phyloP scores from a whole-genome alignment of 768 basidiomycete species.

The Saitozyma sp. region DNA sequence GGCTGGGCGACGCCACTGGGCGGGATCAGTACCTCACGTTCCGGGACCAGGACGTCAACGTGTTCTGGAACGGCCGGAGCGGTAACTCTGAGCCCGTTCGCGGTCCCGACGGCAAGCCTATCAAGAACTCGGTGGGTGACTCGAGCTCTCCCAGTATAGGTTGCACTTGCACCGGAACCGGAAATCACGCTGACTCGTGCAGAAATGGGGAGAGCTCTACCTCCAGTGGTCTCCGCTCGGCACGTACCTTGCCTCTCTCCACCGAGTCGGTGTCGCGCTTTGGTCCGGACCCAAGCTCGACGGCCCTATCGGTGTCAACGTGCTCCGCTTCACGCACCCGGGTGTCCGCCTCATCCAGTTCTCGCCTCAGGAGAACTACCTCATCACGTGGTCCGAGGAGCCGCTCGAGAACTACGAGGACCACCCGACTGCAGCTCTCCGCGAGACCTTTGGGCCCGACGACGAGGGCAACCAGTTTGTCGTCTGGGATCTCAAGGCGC shows the following conservation, averaged over 20 bases:
- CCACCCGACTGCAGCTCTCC: conserved; percentile 64
- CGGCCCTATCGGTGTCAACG: conserved; percentile 52
- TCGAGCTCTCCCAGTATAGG: neutral
- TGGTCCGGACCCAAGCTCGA: conserved; percentile 72
- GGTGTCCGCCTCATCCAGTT: conserved; percentile 94
- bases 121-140: conserved; percentile 67
- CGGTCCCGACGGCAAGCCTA: conserved; percentile 50
- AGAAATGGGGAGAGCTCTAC: conserved; percentile 97
- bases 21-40: conserved; percentile 96
- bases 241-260: conserved; percentile 89
- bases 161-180: neutral
- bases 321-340: conserved; percentile 91
- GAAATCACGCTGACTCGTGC: conserved; percentile 44
- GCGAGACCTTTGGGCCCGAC: conserved; percentile 59
- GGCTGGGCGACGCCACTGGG: conserved; percentile 88
- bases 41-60: conserved; percentile 82
- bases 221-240: conserved; percentile 95
- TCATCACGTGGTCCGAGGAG: conserved; percentile 97
- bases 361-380: conserved; percentile 91
- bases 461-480: conserved; percentile 97
- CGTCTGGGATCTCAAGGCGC: conserved; percentile 97
- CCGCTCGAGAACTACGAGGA: conserved; percentile 82
- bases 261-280: conserved; percentile 89
- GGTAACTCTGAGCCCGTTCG: conserved; percentile 52
- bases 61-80: conserved; percentile 90